Conservation (phyloP, 257 asterid species). For the Solanum ossicruentum region DNA sequence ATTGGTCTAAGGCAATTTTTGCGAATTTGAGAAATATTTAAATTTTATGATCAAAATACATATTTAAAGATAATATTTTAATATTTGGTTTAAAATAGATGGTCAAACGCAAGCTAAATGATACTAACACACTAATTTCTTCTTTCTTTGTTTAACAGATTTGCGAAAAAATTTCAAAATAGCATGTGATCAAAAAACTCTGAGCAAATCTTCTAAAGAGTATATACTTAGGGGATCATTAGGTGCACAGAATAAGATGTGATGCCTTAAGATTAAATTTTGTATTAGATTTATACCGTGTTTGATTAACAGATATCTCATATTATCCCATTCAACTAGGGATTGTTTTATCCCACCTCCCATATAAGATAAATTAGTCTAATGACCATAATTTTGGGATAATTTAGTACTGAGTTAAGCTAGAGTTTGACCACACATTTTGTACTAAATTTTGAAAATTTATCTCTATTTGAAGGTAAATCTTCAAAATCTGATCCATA, state of each 20-base stretch:
- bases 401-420: background rate
- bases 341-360: background rate
- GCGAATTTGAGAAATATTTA: too few relatives aligned
- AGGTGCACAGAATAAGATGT: background rate
- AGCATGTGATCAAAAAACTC: background rate
- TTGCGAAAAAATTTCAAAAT: too few relatives aligned
- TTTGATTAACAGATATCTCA: background rate
- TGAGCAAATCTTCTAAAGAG: background rate
- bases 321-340: background rate
- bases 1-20: too few relatives aligned
- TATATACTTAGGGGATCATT: background rate
- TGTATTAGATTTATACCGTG: background rate
- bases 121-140: too few relatives aligned
- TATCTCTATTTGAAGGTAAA: background rate
- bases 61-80: too few relatives aligned
- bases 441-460: background rate
- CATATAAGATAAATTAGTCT: background rate
- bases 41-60: too few relatives aligned
- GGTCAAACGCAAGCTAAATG: too few relatives aligned
- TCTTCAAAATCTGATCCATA: background rate
- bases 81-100: too few relatives aligned
- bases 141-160: background rate
- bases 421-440: background rate
- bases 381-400: background rate
- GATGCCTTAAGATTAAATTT: background rate